Percentiles rank a stretch among this genome's conserved stretches.
phyloP scores from a whole-genome alignment of 2,329 filamentous ascomycete species.

The Lizonia empirigonia region DNA sequence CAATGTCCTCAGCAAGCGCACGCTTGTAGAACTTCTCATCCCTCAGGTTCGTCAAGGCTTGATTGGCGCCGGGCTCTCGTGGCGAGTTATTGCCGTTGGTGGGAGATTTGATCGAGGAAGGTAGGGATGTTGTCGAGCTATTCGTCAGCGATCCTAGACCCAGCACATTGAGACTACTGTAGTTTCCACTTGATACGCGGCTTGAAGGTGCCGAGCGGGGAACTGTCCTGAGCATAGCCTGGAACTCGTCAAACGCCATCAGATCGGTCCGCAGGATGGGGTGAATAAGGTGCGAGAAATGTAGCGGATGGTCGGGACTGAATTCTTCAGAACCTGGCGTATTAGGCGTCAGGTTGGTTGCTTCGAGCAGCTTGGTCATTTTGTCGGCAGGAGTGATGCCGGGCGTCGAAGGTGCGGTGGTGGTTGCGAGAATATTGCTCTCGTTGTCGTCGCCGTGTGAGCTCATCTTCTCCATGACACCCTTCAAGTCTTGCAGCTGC shows the following conservation, averaged over 20 bases:
- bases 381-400: conserved; percentile 65
- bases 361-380: conserved; percentile 65
- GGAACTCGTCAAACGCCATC: conserved; percentile 82
- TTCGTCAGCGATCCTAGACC: conserved; percentile 58
- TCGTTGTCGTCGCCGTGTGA: conserved; percentile 74
- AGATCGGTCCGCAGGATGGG: conserved; percentile 84
- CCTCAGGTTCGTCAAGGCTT: conserved; percentile 68
- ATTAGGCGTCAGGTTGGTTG: conserved; percentile 58
- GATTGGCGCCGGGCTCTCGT: conserved; percentile 36
- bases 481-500: conserved; percentile 87
- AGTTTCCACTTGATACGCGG: conserved; percentile 74
- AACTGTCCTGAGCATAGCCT: conserved; percentile 72
- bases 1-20: conserved; percentile 85
- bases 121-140: conserved; percentile 57
- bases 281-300: conserved; percentile 81
- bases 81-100: conserved; percentile 42
- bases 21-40: conserved; percentile 96
- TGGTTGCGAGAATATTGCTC: conserved; percentile 67
- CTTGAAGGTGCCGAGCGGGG: conserved; percentile 64
- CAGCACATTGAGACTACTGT: conserved; percentile 66
- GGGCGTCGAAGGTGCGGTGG: conserved; percentile 77
- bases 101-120: conserved; percentile 60
- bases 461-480: conserved; percentile 86
- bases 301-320: conserved; percentile 67
- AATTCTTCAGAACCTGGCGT: conserved; percentile 58